Conservation (phyloP, 176 grass and related monocot species). For the Juncus effusus region DNA sequence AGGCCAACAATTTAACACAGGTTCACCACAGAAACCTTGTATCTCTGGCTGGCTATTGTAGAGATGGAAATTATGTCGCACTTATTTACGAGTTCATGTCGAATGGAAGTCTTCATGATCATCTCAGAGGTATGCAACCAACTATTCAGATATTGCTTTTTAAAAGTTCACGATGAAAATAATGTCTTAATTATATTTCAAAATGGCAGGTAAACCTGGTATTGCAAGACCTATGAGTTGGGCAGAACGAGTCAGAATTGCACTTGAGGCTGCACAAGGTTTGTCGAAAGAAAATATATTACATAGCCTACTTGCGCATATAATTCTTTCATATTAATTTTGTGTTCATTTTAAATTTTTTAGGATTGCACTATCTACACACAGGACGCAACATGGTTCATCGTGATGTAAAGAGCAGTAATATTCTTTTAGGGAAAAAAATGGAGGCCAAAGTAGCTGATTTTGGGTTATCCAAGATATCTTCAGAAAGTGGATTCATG, state of each 20-base stretch:
- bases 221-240: conserved; percentile 10
- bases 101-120: conserved; percentile 25
- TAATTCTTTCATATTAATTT: not conserved
- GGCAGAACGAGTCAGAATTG: conserved; percentile 39
- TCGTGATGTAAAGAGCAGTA: conserved; percentile 44
- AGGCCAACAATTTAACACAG: too few relatives aligned
- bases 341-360: not conserved
- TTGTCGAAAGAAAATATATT: not conserved
- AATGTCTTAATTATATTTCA: too few relatives aligned
- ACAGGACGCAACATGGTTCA: conserved; percentile 44
- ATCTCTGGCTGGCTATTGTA: conserved; percentile 26
- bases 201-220: not conserved
- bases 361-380: conserved; percentile 54
- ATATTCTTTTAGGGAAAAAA: conserved; percentile 35
- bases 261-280: conserved; percentile 46
- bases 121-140: conserved; percentile 20
- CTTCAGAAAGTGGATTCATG: conserved; percentile 6
- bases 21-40: conserved; percentile 38
- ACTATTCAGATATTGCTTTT: too few relatives aligned
- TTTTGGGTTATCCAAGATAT: conserved; percentile 36
- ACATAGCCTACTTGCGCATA: not conserved
- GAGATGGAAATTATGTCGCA: conserved; percentile 29
- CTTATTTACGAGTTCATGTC: conserved; percentile 33
- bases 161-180: too few relatives aligned
- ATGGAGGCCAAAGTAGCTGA: conserved; percentile 40